Evolutionary conservation across 495 filamentous ascomycete genomes (phyloP).

Genomic region (Polyplosphaeria fusca): DNA sequence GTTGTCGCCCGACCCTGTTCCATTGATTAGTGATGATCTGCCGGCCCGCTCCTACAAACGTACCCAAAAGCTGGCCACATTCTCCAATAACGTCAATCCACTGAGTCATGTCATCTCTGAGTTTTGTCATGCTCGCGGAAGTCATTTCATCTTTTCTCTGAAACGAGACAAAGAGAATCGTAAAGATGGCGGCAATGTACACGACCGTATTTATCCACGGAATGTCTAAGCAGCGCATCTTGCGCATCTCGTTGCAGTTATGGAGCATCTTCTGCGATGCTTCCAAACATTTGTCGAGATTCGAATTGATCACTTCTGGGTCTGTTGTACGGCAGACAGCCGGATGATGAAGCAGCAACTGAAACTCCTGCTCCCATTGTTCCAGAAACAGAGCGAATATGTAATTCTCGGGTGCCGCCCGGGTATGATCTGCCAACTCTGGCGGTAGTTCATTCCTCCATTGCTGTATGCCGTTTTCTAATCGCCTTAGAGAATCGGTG

Average conservation of each 20-base stretch:
- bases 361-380: conserved; percentile 48
- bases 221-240: conserved; percentile 67
- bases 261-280: conserved; percentile 61
- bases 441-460: conserved; percentile 58
- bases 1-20: conserved; percentile 42
- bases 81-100: conserved; percentile 68
- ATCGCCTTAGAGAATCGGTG: conserved; percentile 54
- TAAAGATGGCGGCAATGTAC: conserved; percentile 71
- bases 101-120: conserved; percentile 63
- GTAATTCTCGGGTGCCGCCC: conserved; percentile 51
- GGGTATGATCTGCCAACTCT: conserved; percentile 46
- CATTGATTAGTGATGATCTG: background rate
- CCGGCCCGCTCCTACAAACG: conserved; percentile 17
- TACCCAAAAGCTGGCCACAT: conserved; percentile 61
- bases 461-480: conserved; percentile 58
- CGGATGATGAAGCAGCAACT: conserved; percentile 64
- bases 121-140: conserved; percentile 49
- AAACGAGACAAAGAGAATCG: conserved; percentile 66
- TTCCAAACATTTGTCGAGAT: conserved; percentile 65
- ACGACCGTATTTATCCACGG: conserved; percentile 74
- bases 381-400: conserved; percentile 50
- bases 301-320: conserved; percentile 58
- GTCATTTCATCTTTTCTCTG: conserved; percentile 60
- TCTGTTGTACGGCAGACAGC: conserved; percentile 63
- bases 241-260: conserved; percentile 56